phyloP scores from a whole-genome alignment of 257 asterid genomes.

The Schizonepeta tenuifolia region DNA sequence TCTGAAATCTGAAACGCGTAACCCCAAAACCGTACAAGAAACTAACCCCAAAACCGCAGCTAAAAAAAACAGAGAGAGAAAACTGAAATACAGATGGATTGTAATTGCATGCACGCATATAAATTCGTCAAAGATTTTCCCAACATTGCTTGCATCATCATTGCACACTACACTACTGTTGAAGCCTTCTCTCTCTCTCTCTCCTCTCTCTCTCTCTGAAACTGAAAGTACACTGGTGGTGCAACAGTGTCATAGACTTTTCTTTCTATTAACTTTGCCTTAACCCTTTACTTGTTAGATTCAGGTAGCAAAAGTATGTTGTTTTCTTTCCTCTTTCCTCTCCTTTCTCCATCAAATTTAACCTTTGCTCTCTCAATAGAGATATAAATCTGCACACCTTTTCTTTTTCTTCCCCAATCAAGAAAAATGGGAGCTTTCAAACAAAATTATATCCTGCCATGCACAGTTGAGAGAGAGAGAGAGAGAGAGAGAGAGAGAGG shows the following conservation, averaged over 20 bases:
- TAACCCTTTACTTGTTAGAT: constrained; percentile 57
- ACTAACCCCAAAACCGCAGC: constrained; percentile 17
- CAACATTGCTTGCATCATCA: constrained; percentile 76
- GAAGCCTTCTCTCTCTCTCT: neutral
- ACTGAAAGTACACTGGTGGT: constrained; percentile 61
- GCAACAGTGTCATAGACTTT: constrained; percentile 48
- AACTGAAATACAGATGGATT: constrained; percentile 3
- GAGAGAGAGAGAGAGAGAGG: constrained; percentile 37
- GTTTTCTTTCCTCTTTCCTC: constrained; percentile 52
- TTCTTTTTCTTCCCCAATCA: constrained; percentile 33
- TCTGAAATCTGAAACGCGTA: constrained; percentile 13
- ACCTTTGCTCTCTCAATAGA: constrained; percentile 23
- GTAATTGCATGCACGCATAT: constrained; percentile 52
- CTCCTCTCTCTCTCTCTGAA: constrained; percentile 14
- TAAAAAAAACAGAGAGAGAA: neutral
- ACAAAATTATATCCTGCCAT: constrained; percentile 39
- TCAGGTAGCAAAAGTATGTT: constrained; percentile 68
- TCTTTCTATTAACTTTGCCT: constrained; percentile 50
- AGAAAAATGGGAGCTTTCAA: constrained; percentile 17
- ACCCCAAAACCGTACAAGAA: constrained; percentile 41
- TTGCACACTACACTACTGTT: constrained; percentile 29
- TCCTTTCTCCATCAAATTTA: constrained; percentile 47
- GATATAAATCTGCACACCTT: constrained; percentile 35
- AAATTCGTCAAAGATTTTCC: constrained; percentile 70
- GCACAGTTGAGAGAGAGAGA: constrained; percentile 47